Conservation (phyloP, 257 asterid species). For the Fraxinus quadrangulata region DNA sequence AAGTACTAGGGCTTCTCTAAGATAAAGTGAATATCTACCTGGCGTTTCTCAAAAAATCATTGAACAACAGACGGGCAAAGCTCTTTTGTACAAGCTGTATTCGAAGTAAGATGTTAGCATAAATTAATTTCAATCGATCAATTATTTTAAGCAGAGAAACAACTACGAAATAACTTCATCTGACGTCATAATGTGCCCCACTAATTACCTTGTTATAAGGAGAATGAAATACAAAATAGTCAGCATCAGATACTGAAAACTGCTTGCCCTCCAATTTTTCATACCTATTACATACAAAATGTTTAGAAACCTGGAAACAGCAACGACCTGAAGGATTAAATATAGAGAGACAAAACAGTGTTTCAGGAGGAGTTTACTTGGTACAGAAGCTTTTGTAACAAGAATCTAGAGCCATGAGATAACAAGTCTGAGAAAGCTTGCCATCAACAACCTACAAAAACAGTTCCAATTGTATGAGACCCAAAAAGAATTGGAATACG, state of each 20-base stretch:
- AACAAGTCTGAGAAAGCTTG: conserved; percentile 98
- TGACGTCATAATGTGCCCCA: background rate
- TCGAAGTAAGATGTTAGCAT: conserved; percentile 21
- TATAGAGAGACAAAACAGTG: background rate
- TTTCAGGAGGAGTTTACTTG: conserved; percentile 50
- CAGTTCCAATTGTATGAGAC: conserved; percentile 26
- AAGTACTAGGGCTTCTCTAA: background rate
- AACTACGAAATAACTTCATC: background rate
- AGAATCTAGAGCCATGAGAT: conserved; percentile 95
- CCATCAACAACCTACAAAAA: conserved; percentile 91
- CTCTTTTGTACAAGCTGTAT: conserved; percentile 99
- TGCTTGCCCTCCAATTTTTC: conserved; percentile 83
- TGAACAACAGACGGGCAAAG: conserved; percentile 79
- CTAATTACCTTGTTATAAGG: conserved; percentile 92
- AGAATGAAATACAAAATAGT: conserved; percentile 89
- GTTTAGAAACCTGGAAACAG: conserved; percentile 24
- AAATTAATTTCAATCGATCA: background rate
- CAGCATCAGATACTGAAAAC: conserved; percentile 83
- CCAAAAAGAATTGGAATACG: background rate
- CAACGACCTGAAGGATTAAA: background rate
- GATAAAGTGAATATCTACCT: conserved; percentile 49
- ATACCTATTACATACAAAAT: conserved; percentile 46
- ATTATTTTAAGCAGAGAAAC: background rate
- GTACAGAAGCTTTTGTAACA: conserved; percentile 79
- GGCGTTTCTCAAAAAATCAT: conserved; percentile 71